These are phyloP conservation scores for Diaporthe helianthi DNA, from an alignment of 2,329 filamentous ascomycete species.

Conservation along the genomic window DNA sequence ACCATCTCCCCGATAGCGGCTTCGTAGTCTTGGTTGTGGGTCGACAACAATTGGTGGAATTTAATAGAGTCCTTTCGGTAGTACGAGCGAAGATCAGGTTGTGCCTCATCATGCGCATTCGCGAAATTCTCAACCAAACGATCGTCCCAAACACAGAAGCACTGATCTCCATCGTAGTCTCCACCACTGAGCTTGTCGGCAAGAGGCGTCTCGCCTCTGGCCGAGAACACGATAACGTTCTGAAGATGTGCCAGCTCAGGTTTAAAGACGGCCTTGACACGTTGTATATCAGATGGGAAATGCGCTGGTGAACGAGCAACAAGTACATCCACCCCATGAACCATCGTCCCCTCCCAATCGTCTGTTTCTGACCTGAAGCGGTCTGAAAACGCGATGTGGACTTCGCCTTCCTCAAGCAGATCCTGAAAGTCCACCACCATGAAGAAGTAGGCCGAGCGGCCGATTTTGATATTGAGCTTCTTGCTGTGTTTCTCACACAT, in stretches of 20 bases:
- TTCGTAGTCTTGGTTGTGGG: slow-evolving; percentile 35
- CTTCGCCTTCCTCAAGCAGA: slow-evolving; percentile 67
- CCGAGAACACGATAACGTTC: slow-evolving; percentile 81
- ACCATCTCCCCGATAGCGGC: slow-evolving; percentile 55
- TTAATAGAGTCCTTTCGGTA: slow-evolving; percentile 56
- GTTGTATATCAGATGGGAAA: slow-evolving; percentile 75
- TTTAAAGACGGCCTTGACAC: slow-evolving; percentile 64
- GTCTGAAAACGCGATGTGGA: slow-evolving; percentile 73
- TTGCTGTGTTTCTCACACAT: slow-evolving; percentile 61
- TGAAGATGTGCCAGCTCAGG: slow-evolving; percentile 70
- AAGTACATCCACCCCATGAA: slow-evolving; percentile 67
- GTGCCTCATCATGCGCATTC: slow-evolving; percentile 60
- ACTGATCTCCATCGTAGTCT: slow-evolving; percentile 82
- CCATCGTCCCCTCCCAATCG: slow-evolving; percentile 55
- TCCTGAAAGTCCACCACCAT: slow-evolving; percentile 74
- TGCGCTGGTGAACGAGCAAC: slow-evolving; percentile 75
- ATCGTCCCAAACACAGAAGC: slow-evolving; percentile 79
- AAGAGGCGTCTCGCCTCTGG: slow-evolving; percentile 65
- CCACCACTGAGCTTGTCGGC: slow-evolving; percentile 78
- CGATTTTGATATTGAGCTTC: slow-evolving; percentile 67
- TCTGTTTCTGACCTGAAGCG: slow-evolving; percentile 65
- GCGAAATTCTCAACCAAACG: slow-evolving; percentile 70
- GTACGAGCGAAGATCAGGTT: slow-evolving; percentile 55
- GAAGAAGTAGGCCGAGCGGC: slow-evolving; percentile 65
- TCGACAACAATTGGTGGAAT: slow-evolving; percentile 52